A percentile compares a stretch with the other conserved stretches of the same genome.
phyloP scores from a whole-genome alignment of 208 protist genomes.

The Leptomonas pyrrhocoris region DNA sequence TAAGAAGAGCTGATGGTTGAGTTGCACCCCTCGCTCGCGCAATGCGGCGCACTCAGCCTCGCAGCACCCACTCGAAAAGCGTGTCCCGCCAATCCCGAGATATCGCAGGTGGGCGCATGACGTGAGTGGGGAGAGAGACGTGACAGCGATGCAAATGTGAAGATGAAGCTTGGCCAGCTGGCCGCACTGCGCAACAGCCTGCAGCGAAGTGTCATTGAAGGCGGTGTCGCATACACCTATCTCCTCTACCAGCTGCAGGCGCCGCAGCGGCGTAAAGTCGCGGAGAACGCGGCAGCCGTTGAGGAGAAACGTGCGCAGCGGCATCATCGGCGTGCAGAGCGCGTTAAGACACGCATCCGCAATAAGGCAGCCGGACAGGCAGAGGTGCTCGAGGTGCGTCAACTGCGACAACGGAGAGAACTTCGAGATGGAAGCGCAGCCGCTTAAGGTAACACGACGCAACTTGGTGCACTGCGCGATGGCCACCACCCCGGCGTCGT shows the following conservation, averaged over 20 bases:
- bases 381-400: conserved; percentile 20
- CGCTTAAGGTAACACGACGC: conserved; percentile 11
- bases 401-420: conserved; percentile 23
- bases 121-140: conserved; percentile 16
- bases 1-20: conserved; percentile 30
- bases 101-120: conserved; percentile 19
- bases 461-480: conserved; percentile 25
- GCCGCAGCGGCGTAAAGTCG: conserved; percentile 26
- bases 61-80: conserved; percentile 16
- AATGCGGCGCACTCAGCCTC: conserved; percentile 13
- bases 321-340: conserved; percentile 9
- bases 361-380: conserved; percentile 17
- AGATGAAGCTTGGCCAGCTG: conserved; percentile 26
- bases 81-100: conserved; percentile 32
- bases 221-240: conserved; percentile 28
- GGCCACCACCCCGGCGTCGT: conserved; percentile 18
- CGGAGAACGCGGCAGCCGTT: conserved; percentile 25
- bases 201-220: conserved; percentile 23
- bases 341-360: conserved; percentile 13
- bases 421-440: conserved; percentile 11
- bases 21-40: conserved; percentile 27
- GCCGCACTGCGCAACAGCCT: conserved; percentile 22
- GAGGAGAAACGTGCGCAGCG: conserved; percentile 29
- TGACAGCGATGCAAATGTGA: conserved; percentile 27
- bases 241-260: conserved; percentile 8